Percentiles rank a stretch among this genome's conserved stretches.
These are phyloP conservation scores for Sanghuangporus sanghuang DNA, from an alignment of 1,284 basidiomycete species.

Conservation along the genomic window DNA sequence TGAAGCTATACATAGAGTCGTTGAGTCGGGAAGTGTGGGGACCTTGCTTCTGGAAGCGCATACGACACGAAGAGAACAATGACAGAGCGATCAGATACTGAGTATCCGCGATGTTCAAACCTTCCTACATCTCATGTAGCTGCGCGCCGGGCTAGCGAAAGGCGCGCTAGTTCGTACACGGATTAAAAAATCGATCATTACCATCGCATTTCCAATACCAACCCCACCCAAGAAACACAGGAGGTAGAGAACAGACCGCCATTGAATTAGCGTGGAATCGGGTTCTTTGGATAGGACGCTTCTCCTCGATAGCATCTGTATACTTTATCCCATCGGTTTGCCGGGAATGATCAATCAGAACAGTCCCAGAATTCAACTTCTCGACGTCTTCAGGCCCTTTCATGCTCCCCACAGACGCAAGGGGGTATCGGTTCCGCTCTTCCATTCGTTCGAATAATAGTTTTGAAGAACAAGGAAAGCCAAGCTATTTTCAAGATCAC, in stretches of 20 bases:
- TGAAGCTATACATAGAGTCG: background rate
- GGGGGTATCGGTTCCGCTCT: too few species aligned
- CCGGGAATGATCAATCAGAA: too few species aligned
- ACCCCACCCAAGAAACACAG: background rate
- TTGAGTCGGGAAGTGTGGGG: conserved; percentile 19
- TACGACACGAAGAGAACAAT: conserved; percentile 16
- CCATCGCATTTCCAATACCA: background rate
- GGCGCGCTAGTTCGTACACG: background rate
- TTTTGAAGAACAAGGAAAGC: too few species aligned
- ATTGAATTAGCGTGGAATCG: background rate
- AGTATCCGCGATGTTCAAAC: conserved; percentile 17
- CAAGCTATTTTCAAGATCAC: too few species aligned
- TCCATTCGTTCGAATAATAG: too few species aligned
- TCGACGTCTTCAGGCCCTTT: too few species aligned
- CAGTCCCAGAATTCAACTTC: too few species aligned
- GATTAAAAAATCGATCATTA: background rate
- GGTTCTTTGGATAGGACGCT: background rate
- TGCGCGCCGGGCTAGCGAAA: background rate
- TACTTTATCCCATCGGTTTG: background rate
- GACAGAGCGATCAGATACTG: conserved; percentile 22
- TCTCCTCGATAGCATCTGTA: background rate
- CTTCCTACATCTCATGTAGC: conserved; percentile 5
- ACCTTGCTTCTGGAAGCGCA: conserved; percentile 3
- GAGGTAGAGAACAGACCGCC: background rate
- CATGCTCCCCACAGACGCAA: too few species aligned